Evolutionary conservation across 2,329 filamentous ascomycete genomes (phyloP).

Genomic region (Lachnellula hyalina): DNA sequence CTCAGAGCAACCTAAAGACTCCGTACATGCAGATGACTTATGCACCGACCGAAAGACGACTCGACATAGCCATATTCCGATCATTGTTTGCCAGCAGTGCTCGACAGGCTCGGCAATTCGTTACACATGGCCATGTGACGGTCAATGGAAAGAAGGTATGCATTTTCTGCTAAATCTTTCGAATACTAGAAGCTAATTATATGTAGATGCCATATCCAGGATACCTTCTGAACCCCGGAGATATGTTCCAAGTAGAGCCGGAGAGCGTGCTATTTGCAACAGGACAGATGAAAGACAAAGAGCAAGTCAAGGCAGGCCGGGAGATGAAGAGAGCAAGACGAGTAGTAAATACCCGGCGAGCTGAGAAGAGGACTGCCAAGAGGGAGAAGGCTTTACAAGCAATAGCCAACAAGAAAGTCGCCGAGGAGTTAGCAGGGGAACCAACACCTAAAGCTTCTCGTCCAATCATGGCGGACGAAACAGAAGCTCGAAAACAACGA

Average conservation of each 20-base stretch:
- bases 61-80: constrained; percentile 93
- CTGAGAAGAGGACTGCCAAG: constrained; percentile 19
- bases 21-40: constrained; percentile 98
- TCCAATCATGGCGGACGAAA: constrained; percentile 19
- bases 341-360: constrained; percentile 13
- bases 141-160: constrained; percentile 93
- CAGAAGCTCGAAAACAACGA: constrained; percentile 29
- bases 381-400: constrained; percentile 16
- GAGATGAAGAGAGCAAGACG: constrained; percentile 8
- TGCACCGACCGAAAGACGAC: constrained; percentile 79
- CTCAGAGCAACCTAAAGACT: constrained; percentile 40
- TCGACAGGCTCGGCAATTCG: constrained; percentile 88
- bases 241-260: constrained; percentile 94
- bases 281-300: constrained; percentile 59
- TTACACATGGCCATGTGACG: constrained; percentile 85
- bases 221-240: constrained; percentile 92
- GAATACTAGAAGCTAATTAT: constrained; percentile 9
- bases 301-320: constrained; percentile 22
- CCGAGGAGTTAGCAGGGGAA: constrained; percentile 17
- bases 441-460: constrained; percentile 8
- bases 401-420: constrained; percentile 22
- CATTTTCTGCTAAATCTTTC: background rate
- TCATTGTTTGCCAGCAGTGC: constrained; percentile 91
- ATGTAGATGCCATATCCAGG: constrained; percentile 84
- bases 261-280: constrained; percentile 86